Percentiles rank a stretch among this genome's conserved stretches.
Conservation (phyloP, 805 yeast species). For the Brettanomyces sp. region DNA sequence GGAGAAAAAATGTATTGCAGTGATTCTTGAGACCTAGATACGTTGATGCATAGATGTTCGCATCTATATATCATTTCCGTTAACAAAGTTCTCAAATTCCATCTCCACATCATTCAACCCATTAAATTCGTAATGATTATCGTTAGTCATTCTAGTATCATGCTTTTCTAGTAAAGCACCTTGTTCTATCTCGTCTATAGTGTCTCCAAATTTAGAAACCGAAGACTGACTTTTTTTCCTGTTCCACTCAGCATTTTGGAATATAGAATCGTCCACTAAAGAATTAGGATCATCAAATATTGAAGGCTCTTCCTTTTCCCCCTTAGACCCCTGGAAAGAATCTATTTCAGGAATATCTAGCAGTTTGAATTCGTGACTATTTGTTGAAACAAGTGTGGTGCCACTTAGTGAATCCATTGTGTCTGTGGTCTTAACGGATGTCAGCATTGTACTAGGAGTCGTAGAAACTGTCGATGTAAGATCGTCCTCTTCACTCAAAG, state of each 20-base stretch:
- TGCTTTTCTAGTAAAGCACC: background rate
- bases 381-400: constrained; percentile 11
- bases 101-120: constrained; percentile 16
- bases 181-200: background rate
- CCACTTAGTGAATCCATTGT: constrained; percentile 18
- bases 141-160: background rate
- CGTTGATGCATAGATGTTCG: background rate
- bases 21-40: too few species aligned
- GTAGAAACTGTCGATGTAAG: constrained; percentile 17
- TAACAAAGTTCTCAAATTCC: constrained; percentile 22
- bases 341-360: constrained; percentile 5
- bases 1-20: too few species aligned
- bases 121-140: constrained; percentile 13
- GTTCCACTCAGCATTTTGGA: background rate
- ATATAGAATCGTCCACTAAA: constrained; percentile 2
- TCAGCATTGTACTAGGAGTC: constrained; percentile 17
- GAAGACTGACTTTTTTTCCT: too few species aligned
- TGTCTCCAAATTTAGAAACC: too few species aligned
- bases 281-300: constrained; percentile 1
- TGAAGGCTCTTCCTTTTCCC: background rate
- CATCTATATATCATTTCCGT: constrained; percentile 11
- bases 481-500: constrained; percentile 16
- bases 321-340: background rate
- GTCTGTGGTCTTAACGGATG: constrained; percentile 21
- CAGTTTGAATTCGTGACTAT: constrained; percentile 12